phyloP scores from a whole-genome alignment of 225 moss, liverwort and hornwort species.

The Pseudisothecium myosuroides region DNA sequence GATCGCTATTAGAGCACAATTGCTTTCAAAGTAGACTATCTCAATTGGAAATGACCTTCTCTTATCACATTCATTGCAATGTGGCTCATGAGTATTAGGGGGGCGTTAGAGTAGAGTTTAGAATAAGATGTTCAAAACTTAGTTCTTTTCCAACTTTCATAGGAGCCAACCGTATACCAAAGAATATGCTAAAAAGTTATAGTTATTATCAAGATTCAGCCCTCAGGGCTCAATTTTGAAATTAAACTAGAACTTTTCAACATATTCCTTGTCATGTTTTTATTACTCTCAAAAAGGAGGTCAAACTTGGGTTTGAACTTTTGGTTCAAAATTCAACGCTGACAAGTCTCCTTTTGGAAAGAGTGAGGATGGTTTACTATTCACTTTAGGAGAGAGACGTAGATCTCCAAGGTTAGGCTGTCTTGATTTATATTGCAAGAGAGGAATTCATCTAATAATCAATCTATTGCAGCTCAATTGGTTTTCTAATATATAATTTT shows the following conservation, averaged over 20 bases:
- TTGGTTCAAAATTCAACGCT: fast-evolving
- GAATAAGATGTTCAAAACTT: background rate
- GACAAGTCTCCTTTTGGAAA: fast-evolving
- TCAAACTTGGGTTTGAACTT: background rate
- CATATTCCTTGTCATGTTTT: fast-evolving
- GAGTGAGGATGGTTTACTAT: background rate
- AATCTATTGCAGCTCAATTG: fast-evolving
- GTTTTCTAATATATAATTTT: background rate
- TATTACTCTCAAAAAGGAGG: fast-evolving
- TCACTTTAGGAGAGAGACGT: background rate
- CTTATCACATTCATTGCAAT: background rate
- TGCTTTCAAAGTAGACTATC: too few relatives aligned
- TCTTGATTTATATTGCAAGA: background rate
- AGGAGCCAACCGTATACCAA: background rate
- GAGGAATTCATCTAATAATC: background rate
- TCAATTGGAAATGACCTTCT: background rate
- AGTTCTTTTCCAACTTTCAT: background rate
- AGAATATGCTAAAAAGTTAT: fast-evolving
- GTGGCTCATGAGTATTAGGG: fast-evolving
- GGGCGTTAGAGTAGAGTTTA: background rate
- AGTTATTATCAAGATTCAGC: background rate
- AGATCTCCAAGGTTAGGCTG: background rate
- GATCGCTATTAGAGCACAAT: too few relatives aligned
- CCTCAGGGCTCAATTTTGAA: background rate
- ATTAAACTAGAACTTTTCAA: background rate